phyloP scores from a whole-genome alignment of 768 basidiomycete species.

The Trametes coccinea region DNA sequence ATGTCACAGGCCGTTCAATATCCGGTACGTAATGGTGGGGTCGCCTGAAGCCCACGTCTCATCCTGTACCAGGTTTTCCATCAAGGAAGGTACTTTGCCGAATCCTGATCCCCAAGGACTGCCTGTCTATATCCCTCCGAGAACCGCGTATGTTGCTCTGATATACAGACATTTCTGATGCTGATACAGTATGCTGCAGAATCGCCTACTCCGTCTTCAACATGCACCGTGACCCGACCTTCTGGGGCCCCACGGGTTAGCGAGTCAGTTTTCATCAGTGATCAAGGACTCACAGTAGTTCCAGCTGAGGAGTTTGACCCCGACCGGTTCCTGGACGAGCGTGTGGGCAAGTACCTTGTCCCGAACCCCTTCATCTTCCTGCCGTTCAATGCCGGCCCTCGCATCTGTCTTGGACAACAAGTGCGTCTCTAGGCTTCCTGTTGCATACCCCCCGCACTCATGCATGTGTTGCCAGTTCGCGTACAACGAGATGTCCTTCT shows the following conservation, averaged over 20 bases:
- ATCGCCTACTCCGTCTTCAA: constrained; percentile 56
- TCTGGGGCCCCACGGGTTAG: constrained; percentile 72
- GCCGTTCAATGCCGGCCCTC: constrained; percentile 30
- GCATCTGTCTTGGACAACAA: constrained; percentile 31
- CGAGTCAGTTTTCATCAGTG: not conserved
- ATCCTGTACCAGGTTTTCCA: constrained; percentile 8
- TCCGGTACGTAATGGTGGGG: constrained; percentile 26
- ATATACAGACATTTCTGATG: not conserved
- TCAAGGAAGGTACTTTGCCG: constrained; percentile 20
- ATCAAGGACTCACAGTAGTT: not conserved
- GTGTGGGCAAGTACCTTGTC: constrained; percentile 59
- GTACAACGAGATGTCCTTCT: constrained; percentile 64
- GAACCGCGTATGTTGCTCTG: constrained; percentile 9
- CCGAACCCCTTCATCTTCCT: constrained; percentile 72
- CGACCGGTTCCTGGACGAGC: constrained; percentile 66
- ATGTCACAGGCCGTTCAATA: constrained; percentile 35
- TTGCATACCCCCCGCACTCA: not conserved
- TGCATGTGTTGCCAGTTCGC: constrained; percentile 48
- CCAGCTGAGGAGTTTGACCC: constrained; percentile 69
- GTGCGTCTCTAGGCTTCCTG: not conserved
- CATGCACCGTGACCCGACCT: constrained; percentile 65
- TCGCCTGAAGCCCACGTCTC: not conserved
- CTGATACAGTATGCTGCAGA: constrained; percentile 28
- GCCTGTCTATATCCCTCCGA: constrained; percentile 27
- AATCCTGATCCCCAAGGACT: constrained; percentile 22